A percentile compares a stretch with the other conserved stretches of the same genome.
Conservation (phyloP, 306 rosid genomes). For the Rosa persica region DNA sequence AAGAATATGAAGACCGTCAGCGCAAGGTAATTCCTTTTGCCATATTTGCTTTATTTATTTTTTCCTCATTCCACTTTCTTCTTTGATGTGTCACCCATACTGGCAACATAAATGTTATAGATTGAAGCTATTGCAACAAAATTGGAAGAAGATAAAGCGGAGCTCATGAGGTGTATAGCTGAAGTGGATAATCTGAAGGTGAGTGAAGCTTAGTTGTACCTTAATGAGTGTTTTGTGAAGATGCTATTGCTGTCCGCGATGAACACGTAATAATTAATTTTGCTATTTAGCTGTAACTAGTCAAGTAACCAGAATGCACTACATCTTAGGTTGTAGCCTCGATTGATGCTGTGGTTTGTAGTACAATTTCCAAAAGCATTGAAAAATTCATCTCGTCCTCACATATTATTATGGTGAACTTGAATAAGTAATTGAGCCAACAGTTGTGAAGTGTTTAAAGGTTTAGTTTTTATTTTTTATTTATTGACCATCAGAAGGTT, state of each 20-base stretch:
- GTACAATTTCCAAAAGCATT: background rate
- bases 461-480: background rate
- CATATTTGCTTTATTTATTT: background rate
- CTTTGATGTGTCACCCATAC: background rate
- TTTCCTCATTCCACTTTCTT: background rate
- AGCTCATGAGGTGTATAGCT: slow-evolving; percentile 44
- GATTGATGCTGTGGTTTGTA: background rate
- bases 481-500: background rate
- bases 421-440: background rate
- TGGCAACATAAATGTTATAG: slow-evolving; percentile 40
- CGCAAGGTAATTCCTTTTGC: slow-evolving; percentile 46
- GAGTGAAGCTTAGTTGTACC: slow-evolving; percentile 26
- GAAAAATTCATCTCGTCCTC: background rate
- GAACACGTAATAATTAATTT: background rate
- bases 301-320: slow-evolving; percentile 1
- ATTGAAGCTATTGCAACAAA: slow-evolving; percentile 58
- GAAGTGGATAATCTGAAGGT: slow-evolving; percentile 74
- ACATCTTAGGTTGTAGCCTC: background rate
- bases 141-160: slow-evolving; percentile 65
- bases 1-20: slow-evolving; percentile 76
- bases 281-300: background rate
- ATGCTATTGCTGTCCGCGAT: background rate
- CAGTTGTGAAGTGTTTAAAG: background rate
- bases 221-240: slow-evolving; percentile 20
- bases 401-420: slow-evolving; percentile 1